These are phyloP conservation scores for Globisporangium okanoganense DNA, from an alignment of 352 stramenopile species.

Conservation along the genomic window DNA sequence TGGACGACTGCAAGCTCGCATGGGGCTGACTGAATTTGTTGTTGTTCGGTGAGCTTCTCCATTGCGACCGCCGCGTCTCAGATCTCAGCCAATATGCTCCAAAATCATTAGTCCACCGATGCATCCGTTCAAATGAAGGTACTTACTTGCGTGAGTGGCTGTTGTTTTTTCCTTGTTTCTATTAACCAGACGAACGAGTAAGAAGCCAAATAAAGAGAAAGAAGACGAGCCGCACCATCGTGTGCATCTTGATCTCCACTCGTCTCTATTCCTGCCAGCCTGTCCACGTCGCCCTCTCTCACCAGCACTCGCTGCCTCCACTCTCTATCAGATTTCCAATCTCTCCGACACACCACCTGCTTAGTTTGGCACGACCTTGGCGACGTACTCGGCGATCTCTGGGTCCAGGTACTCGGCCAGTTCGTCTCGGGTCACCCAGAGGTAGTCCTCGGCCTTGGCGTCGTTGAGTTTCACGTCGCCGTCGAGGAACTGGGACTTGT, in stretches of 20 bases:
- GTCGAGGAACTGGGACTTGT: slow-evolving; percentile 69
- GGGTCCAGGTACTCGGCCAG: slow-evolving; percentile 71
- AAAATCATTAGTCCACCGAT: background rate
- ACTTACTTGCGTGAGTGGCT: background rate
- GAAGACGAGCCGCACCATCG: background rate
- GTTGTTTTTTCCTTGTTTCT: slow-evolving; percentile 10
- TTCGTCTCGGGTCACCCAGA: slow-evolving; percentile 78
- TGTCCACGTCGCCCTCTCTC: background rate
- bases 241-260: background rate
- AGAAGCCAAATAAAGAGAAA: background rate
- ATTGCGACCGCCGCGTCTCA: background rate
- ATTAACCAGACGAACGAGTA: slow-evolving; percentile 1
- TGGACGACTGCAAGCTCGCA: background rate
- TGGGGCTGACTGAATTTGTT: background rate
- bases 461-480: slow-evolving; percentile 62
- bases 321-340: slow-evolving; percentile 3
- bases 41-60: background rate
- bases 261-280: background rate
- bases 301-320: background rate
- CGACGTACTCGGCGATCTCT: slow-evolving; percentile 64
- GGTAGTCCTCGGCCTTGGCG: slow-evolving; percentile 61
- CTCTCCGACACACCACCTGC: background rate
- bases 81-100: background rate
- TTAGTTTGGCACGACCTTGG: slow-evolving; percentile 77
- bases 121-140: background rate